Conservation (phyloP, 129 eudicot species). For the sunflower (Helianthus annuus) region HanXRQr2.0-SUNRISE NC_035438.2:58020973-58021472, state of each 20-base stretch:
- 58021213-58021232: not conserved
- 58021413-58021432: not conserved
- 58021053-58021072: too few relatives aligned
- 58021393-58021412: not conserved
- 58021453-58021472: not conserved
- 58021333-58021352: not conserved
- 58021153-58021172: too few relatives aligned
- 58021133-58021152: too few relatives aligned
- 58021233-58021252: not conserved
- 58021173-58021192: not conserved
- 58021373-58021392: not conserved
- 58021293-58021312: not conserved
- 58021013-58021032: too few relatives aligned
- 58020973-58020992: too few relatives aligned
- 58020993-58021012: too few relatives aligned
- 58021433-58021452: not conserved
- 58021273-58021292: not conserved
- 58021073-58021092: too few relatives aligned
- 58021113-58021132: too few relatives aligned
- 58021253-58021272: not conserved
- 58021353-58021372: not conserved
- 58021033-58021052: too few relatives aligned
- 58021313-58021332: not conserved
- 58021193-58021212: not conserved
- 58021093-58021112: too few relatives aligned